Evolutionary conservation across 768 basidiomycete genomes (phyloP), one percentile per base, ranked within the genome.

Genomic region (Sarcodon sp.): DNA sequence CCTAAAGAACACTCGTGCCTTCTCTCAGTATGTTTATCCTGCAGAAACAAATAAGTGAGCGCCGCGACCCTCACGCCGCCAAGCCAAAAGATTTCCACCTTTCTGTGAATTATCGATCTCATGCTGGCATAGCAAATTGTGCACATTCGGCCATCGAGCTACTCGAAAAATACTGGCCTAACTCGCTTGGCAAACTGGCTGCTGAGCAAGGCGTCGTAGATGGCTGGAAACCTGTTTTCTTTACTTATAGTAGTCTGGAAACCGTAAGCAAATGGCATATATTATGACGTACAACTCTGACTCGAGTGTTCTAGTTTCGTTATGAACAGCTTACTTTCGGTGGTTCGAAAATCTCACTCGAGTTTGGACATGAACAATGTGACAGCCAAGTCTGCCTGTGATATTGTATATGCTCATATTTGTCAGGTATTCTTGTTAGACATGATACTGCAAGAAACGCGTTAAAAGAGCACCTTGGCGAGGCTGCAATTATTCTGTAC

Each of bases 331-430:
- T 63, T 43, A 51, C 63, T 12, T 61, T 64, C 27, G 61, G 61
- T 10, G 55, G 53, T 18, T 51, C 55, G 63, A 62, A 44, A 51
- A 60, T 54, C 33, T 35, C 21, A 27, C 21, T 80, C 9, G 75
- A 79, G 53, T 76, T 83, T 11, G 83, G 81, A 0, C 76, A 79
- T 0, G 63, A 76, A 10, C 83, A 84, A 63, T 84, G 83, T 46
- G 67, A 38, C 15, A 4, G 2, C 4, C 6, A 32, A 16, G 8
- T 33, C 7, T 6, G 1, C 18, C 31, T 0, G 2, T 45, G 5
- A n/a, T 16, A 6, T 43, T 10, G 21, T 48, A 35, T 18, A 45
- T 27, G 7, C 33, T 31, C 15, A 13, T 36, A 41, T 21, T 44
- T 32, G 5, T 9, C 47, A 86, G 84, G 80, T 50, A 81, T 87